A percentile compares a stretch with the other conserved stretches of the same genome.
Evolutionary conservation across 306 rosid species (phyloP).

Genomic region (Crotalaria pallida): DNA sequence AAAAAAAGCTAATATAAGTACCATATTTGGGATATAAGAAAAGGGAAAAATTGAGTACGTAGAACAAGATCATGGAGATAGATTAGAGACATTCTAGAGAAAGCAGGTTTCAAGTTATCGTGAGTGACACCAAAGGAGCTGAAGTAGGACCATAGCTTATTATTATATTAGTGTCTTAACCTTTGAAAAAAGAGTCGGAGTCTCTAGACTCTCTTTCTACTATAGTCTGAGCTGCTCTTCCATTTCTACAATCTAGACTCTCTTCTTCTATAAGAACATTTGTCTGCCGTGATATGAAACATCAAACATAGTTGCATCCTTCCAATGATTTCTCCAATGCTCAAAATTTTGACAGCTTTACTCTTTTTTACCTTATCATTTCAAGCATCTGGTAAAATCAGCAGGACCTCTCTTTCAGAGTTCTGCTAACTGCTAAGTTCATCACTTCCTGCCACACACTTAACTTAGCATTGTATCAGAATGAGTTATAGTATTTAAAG

Average conservation of each 20-base stretch:
- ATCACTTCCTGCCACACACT: background rate
- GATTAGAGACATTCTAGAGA: conserved; percentile 13
- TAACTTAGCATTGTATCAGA: background rate
- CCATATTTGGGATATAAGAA: conserved; percentile 17
- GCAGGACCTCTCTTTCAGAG: background rate
- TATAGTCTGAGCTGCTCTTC: background rate
- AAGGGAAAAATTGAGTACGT: background rate
- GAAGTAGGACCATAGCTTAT: conserved; percentile 14
- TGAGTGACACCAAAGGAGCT: conserved; percentile 23
- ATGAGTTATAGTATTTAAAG: background rate
- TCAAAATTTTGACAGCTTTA: conserved; percentile 18
- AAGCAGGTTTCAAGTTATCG: conserved; percentile 9
- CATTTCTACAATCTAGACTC: background rate
- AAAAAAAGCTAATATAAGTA: background rate
- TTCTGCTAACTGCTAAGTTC: background rate
- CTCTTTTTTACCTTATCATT: conserved; percentile 12
- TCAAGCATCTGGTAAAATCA: conserved; percentile 28
- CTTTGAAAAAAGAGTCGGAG: background rate
- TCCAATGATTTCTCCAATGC: conserved; percentile 16
- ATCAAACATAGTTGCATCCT: background rate
- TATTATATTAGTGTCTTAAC: background rate
- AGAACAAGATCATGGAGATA: conserved; percentile 7
- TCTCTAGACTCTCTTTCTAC: background rate
- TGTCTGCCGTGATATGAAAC: background rate
- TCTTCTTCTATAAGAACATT: background rate